Evolutionary conservation across 495 filamentous ascomycete genomes (phyloP).

Genomic region (Jackrogersella multiformis): DNA sequence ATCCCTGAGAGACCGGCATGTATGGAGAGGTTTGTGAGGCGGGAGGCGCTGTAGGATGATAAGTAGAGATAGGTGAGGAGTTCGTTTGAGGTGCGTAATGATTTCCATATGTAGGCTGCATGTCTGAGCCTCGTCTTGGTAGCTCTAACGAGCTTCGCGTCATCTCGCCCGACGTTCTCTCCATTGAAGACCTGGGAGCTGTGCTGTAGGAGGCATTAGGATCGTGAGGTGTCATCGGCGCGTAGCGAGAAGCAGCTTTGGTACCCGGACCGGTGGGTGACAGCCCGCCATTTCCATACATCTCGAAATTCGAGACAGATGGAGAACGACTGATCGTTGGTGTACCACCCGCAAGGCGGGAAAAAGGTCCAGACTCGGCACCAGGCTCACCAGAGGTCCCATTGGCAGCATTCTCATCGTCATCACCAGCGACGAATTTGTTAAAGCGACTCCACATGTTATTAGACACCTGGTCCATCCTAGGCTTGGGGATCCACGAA

Average conservation of each 20-base stretch:
- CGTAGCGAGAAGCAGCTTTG: slow-evolving; percentile 43
- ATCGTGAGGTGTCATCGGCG: slow-evolving; percentile 49
- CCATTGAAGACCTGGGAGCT: slow-evolving; percentile 51
- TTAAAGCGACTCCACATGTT: slow-evolving; percentile 90
- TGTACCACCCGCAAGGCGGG: slow-evolving; percentile 77
- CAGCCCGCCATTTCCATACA: slow-evolving; percentile 52
- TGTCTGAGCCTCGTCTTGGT: slow-evolving; percentile 55
- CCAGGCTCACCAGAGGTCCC: slow-evolving; percentile 66
- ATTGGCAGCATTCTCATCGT: slow-evolving; percentile 68
- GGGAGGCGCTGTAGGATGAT: slow-evolving; percentile 43
- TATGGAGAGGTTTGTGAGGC: slow-evolving; percentile 39
- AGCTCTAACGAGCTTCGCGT: slow-evolving; percentile 55
- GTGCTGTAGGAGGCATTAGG: slow-evolving; percentile 53
- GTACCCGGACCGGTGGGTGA: slow-evolving; percentile 47
- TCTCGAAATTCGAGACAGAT: slow-evolving; percentile 80
- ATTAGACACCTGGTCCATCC: slow-evolving; percentile 90
- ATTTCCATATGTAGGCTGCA: slow-evolving; percentile 47
- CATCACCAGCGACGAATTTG: slow-evolving; percentile 93
- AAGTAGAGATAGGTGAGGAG: slow-evolving; percentile 38
- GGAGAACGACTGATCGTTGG: slow-evolving; percentile 84
- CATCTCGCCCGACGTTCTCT: slow-evolving; percentile 56
- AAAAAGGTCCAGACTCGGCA: slow-evolving; percentile 78
- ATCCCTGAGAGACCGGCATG: slow-evolving; percentile 34
- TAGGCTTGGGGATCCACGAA: slow-evolving; percentile 90
- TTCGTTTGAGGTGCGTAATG: slow-evolving; percentile 46